A percentile compares a stretch with the other conserved stretches of the same genome.
phyloP scores from a whole-genome alignment of 164 flowering plant species.

The Amborella trichopoda region DNA sequence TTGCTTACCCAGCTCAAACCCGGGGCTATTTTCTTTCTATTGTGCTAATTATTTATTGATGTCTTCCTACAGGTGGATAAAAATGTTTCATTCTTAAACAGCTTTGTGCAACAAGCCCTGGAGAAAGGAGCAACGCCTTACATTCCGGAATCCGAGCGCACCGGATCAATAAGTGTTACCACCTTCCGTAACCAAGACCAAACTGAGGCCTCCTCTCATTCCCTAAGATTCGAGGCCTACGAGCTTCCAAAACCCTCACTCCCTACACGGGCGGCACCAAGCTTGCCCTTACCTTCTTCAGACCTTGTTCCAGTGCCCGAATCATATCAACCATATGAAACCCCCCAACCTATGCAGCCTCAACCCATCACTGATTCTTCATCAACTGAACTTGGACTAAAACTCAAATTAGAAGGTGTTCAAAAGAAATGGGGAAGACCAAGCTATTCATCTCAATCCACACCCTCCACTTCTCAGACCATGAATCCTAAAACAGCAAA shows the following conservation, averaged over 20 bases:
- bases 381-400: constrained; percentile 29
- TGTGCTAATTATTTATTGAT: background rate
- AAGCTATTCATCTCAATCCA: constrained; percentile 35
- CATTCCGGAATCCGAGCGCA: constrained; percentile 63
- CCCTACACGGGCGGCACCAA: constrained; percentile 25
- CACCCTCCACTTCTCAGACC: constrained; percentile 33
- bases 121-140: constrained; percentile 86
- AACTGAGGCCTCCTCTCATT: constrained; percentile 44
- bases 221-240: constrained; percentile 92
- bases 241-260: constrained; percentile 71
- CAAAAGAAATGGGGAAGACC: constrained; percentile 96
- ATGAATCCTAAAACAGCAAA: constrained; percentile 32
- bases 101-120: constrained; percentile 54
- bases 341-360: constrained; percentile 17
- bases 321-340: constrained; percentile 38
- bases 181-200: constrained; percentile 44
- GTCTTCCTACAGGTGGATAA: constrained; percentile 22
- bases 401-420: constrained; percentile 88
- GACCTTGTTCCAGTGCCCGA: constrained; percentile 64
- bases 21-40: background rate
- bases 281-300: constrained; percentile 24
- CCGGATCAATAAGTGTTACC: constrained; percentile 36
- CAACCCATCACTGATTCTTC: constrained; percentile 31
- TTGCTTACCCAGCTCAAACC: background rate
- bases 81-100: constrained; percentile 54